Evolutionary conservation across 2,329 filamentous ascomycete species (phyloP), one percentile per base, ranked within the genome.

Genomic region (Balansia obtecta): DNA sequence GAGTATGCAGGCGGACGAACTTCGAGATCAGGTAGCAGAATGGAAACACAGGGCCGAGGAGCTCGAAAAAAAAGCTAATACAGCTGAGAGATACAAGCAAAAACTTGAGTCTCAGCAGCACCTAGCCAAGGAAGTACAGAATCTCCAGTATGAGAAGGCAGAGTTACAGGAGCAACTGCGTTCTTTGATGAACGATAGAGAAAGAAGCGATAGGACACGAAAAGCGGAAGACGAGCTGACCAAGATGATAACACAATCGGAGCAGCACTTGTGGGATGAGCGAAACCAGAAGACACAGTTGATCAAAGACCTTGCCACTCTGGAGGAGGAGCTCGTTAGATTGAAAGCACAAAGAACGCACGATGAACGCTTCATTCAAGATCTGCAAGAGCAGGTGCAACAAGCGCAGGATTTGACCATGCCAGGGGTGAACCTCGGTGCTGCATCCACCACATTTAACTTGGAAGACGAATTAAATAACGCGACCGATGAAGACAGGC

Each of bases 401-500:
- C 63, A 69, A 15, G 63, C 61, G n/a, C 63, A 61, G 22, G 56
- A 55, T 16, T 46, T 48, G 32, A 50, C 52, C 15, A 30, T 57
- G 30, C 57, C 61, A 37, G 57, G 53, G 12, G 57, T 54, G 40
- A 49, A 43, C 15, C 34, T 58, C 20, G 55, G 55, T 7, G 52
- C 44, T 30, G 49, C 50, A 9, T 49, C 59, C 27, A 52, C 55
- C 9, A 44, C 56, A 40, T 67, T 74, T 40, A 78, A 67, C 52
- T 72, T 84, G 9, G 79, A 82, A 61, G 75, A 82, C 52, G 80
- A 84, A 61, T 69, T 84, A 4, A 74, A 77, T 48, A 70, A 70
- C 51, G 72, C 74, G 22, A 61, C 62, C 40, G 67, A 68, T 52
- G 66, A 69, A 6, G 64, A 65, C 38, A 58, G 55, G 12, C 63